phyloP scores from a whole-genome alignment of 208 protist genomes.

The Baffinella frigidus region DNA sequence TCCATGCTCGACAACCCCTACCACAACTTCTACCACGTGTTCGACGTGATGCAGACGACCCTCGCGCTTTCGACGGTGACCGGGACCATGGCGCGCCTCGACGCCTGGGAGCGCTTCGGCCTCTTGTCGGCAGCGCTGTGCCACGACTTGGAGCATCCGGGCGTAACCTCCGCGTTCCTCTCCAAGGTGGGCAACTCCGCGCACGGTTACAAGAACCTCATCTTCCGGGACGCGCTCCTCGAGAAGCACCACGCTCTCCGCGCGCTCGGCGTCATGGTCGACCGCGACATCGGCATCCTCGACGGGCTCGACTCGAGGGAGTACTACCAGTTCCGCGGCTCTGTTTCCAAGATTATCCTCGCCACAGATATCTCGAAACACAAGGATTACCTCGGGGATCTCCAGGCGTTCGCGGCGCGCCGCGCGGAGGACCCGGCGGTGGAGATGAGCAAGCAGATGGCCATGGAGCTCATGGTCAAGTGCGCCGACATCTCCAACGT shows the following conservation, averaged over 20 bases:
- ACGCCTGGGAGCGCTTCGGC: background rate
- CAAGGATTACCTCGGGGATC: background rate
- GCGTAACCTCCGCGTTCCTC: background rate
- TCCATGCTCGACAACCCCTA: background rate
- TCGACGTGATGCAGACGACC: slow-evolving; percentile 10
- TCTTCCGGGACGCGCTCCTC: background rate
- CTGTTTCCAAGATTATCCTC: background rate
- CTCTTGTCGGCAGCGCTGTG: background rate
- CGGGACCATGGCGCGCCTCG: background rate
- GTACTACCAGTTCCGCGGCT: background rate
- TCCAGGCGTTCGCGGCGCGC: background rate
- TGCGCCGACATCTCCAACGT: slow-evolving; percentile 4
- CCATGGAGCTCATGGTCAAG: background rate
- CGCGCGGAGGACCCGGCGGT: background rate
- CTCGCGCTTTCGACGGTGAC: background rate
- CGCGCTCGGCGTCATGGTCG: slow-evolving; percentile 3
- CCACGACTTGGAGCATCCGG: slow-evolving; percentile 28
- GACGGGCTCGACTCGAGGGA: background rate
- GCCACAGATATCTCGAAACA: background rate
- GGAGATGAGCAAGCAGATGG: background rate
- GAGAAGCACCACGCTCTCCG: slow-evolving; percentile 7
- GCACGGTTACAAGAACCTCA: background rate
- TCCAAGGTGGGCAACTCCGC: background rate
- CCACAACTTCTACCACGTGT: background rate
- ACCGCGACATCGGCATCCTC: background rate